A percentile compares a stretch with the other conserved stretches of the same genome.
Evolutionary conservation across 495 filamentous ascomycete species (phyloP).

Genomic region (Lindgomyces ingoldianus): DNA sequence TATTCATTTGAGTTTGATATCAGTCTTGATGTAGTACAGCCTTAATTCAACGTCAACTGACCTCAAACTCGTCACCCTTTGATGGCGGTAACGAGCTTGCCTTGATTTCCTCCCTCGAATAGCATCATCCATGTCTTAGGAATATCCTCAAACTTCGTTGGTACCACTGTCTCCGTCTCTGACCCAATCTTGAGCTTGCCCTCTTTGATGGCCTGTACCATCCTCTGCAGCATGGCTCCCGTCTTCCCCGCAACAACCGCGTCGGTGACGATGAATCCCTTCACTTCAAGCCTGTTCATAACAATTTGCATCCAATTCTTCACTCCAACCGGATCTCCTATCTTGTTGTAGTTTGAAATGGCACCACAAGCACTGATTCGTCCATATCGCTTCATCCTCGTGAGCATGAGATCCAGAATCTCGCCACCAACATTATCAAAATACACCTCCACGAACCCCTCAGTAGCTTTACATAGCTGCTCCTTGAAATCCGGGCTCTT

Average conservation of each 20-base stretch:
- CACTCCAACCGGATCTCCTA: conserved; percentile 40
- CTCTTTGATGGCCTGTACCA: conserved; percentile 51
- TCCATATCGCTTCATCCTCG: conserved; percentile 54
- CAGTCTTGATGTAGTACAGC: neutral
- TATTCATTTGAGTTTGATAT: no score
- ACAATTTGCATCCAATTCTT: conserved; percentile 58
- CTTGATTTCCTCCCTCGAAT: conserved; percentile 44
- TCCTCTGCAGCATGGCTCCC: conserved; percentile 41
- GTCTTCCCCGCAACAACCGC: conserved; percentile 20
- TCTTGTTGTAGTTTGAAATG: conserved; percentile 53
- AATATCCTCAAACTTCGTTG: conserved; percentile 46
- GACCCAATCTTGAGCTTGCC: conserved; percentile 45
- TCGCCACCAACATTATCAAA: conserved; percentile 73
- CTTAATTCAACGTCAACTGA: conserved; percentile 10
- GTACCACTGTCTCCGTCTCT: conserved; percentile 42
- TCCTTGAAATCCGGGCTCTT: conserved; percentile 58
- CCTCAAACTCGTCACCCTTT: conserved; percentile 1
- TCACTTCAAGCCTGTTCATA: conserved; percentile 53
- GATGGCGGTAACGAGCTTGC: conserved; percentile 44
- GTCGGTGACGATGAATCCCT: conserved; percentile 67
- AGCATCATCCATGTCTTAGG: conserved; percentile 46
- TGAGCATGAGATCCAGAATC: conserved; percentile 63
- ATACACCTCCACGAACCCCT: conserved; percentile 65
- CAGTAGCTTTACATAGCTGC: conserved; percentile 61
- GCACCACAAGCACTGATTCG: conserved; percentile 66